phyloP scores from a whole-genome alignment of 2,329 filamentous ascomycete genomes.

The Cytospora mali region DNA sequence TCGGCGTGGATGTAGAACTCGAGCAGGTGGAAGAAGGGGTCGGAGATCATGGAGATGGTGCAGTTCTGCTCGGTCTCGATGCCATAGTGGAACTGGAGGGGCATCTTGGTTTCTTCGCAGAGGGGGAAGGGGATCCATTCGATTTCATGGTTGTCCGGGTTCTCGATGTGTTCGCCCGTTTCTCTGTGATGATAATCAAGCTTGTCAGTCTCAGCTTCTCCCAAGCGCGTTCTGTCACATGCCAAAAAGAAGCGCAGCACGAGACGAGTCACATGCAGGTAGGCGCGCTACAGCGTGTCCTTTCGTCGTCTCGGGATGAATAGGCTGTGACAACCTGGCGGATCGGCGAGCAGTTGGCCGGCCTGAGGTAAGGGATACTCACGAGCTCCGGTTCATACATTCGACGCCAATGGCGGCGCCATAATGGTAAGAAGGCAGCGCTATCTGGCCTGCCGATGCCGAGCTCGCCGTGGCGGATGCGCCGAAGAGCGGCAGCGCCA shows the following conservation, averaged over 20 bases:
- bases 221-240: neutral
- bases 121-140: conserved; percentile 89
- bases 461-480: conserved; percentile 2
- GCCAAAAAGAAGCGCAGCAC: neutral
- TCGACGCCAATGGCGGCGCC: conserved; percentile 69
- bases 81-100: conserved; percentile 86
- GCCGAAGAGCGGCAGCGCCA: conserved; percentile 19
- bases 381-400: conserved; percentile 76
- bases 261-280: neutral
- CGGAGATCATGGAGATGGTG: conserved; percentile 75
- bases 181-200: conserved; percentile 58
- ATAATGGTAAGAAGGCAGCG: conserved; percentile 65
- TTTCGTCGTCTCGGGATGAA: neutral
- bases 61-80: conserved; percentile 80
- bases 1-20: conserved; percentile 99
- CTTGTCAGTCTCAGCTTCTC: conserved; percentile 4
- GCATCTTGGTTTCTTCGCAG: conserved; percentile 83
- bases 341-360: neutral
- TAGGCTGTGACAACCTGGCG: conserved; percentile 2
- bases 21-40: conserved; percentile 84
- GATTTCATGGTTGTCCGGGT: conserved; percentile 72
- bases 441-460: conserved; percentile 40
- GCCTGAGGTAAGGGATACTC: conserved; percentile 39
- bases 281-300: neutral
- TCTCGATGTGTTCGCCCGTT: conserved; percentile 86